Evolutionary conservation across 768 basidiomycete genomes (phyloP).

Genomic region (Crucibulum laeve): DNA sequence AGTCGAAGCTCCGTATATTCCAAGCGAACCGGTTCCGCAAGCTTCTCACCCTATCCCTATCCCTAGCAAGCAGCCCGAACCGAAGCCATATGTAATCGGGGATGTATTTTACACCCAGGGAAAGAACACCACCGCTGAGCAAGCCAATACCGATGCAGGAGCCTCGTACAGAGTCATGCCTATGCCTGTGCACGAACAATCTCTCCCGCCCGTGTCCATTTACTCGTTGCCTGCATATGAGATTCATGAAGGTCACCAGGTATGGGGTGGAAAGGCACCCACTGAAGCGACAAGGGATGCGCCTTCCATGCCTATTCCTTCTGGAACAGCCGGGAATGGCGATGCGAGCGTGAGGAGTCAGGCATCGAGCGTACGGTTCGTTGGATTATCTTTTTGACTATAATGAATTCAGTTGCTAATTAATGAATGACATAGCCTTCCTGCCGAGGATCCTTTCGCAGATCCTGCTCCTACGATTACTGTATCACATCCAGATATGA

Average conservation of each 20-base stretch:
- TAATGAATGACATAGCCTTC: constrained; percentile 10
- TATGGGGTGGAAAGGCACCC: constrained; percentile 1
- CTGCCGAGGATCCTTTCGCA: constrained; percentile 24
- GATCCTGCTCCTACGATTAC: constrained; percentile 26
- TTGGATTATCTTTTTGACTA: neutral
- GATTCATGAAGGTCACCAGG: neutral
- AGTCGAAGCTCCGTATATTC: too few relatives aligned
- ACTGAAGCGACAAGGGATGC: neutral
- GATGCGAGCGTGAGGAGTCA: neutral
- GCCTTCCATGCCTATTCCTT: neutral
- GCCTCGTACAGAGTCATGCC: too few relatives aligned
- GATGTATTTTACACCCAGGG: too few relatives aligned
- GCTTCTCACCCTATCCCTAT: too few relatives aligned
- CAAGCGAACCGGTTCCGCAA: too few relatives aligned
- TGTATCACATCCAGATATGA: constrained; percentile 12
- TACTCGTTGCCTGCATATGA: neutral
- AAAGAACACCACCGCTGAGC: too few relatives aligned
- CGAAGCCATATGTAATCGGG: too few relatives aligned
- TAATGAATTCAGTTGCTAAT: constrained; percentile 6
- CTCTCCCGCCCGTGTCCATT: neutral
- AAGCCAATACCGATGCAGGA: too few relatives aligned
- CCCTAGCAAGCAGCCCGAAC: too few relatives aligned
- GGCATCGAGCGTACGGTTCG: neutral
- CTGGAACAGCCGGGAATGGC: neutral
- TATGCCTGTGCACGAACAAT: neutral